phyloP scores from a whole-genome alignment of 495 filamentous ascomycete species.

The Glonium stellatum region DNA sequence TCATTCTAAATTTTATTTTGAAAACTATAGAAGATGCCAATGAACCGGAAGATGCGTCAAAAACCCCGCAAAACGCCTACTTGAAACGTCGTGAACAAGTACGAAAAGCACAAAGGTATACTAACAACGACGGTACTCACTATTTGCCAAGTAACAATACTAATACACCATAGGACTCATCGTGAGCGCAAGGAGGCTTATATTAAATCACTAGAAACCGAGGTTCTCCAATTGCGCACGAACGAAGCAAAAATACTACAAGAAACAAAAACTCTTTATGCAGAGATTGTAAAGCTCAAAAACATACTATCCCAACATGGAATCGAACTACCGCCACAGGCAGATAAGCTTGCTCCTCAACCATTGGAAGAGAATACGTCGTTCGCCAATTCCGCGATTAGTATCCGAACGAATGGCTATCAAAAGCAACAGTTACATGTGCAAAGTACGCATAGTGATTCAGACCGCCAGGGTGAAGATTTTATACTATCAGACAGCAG shows the following conservation, averaged over 20 bases:
- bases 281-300: constrained; percentile 12
- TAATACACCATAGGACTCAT: constrained; percentile 31
- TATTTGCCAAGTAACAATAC: neutral
- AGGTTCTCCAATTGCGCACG: constrained; percentile 33
- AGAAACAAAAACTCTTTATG: constrained; percentile 22
- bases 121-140: neutral
- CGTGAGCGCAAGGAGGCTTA: constrained; percentile 40
- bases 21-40: neutral
- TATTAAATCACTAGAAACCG: constrained; percentile 36
- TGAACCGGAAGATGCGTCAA: constrained; percentile 6
- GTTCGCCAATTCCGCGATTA: neutral
- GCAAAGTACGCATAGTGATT: neutral
- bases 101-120: constrained; percentile 21
- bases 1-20: neutral
- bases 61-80: constrained; percentile 18
- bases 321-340: constrained; percentile 1
- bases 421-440: constrained; percentile 1
- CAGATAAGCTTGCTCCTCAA: neutral
- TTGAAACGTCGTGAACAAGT: constrained; percentile 24
- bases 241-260: constrained; percentile 31
- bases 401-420: constrained; percentile 1
- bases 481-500: neutral
- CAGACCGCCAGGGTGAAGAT: neutral
- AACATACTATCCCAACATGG: constrained; percentile 14
- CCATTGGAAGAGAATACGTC: too few species aligned